These are phyloP conservation scores for Pseudocercospora crystallina DNA, from an alignment of 2,329 filamentous ascomycete species.

Conservation along the genomic window DNA sequence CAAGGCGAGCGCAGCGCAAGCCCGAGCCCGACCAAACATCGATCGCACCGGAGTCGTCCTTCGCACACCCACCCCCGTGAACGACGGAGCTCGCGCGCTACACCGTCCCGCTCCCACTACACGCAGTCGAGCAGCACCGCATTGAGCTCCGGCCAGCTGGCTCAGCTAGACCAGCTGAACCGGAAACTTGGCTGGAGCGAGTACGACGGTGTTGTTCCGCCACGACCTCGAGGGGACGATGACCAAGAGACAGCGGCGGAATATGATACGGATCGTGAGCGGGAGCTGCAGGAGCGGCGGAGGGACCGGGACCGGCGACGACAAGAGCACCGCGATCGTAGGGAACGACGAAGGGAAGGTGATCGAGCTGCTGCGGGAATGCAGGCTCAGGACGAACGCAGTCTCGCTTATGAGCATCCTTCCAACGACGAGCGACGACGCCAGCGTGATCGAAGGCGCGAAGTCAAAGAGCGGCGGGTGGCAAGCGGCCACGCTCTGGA, in stretches of 20 bases:
- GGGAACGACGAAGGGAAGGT: slow-evolving; percentile 46
- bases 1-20: slow-evolving; percentile 8
- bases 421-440: slow-evolving; percentile 24
- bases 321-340: slow-evolving; percentile 35
- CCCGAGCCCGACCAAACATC: too few species aligned
- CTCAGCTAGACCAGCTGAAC: slow-evolving; percentile 65
- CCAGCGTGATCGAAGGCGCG: slow-evolving; percentile 30
- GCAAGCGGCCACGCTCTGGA: slow-evolving; percentile 50
- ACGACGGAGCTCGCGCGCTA: slow-evolving; percentile 15
- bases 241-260: slow-evolving; percentile 31
- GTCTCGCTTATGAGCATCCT: slow-evolving; percentile 26
- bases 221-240: slow-evolving; percentile 36
- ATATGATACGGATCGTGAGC: slow-evolving; percentile 30
- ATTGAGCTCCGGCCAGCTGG: slow-evolving; percentile 60
- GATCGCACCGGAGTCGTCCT: too few species aligned
- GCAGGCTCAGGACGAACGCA: slow-evolving; percentile 30
- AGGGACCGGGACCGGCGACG: slow-evolving; percentile 28
- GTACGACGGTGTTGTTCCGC: slow-evolving; percentile 51
- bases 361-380: slow-evolving; percentile 32
- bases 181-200: slow-evolving; percentile 51
- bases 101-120: slow-evolving; percentile 19
- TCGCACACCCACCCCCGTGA: slow-evolving; percentile 3
- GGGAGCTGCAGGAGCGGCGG: slow-evolving; percentile 40
- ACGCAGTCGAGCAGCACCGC: slow-evolving; percentile 35
- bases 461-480: slow-evolving; percentile 40